These are phyloP conservation scores for Cryomyces minteri DNA, from an alignment of 495 filamentous ascomycete species.

Conservation along the genomic window DNA sequence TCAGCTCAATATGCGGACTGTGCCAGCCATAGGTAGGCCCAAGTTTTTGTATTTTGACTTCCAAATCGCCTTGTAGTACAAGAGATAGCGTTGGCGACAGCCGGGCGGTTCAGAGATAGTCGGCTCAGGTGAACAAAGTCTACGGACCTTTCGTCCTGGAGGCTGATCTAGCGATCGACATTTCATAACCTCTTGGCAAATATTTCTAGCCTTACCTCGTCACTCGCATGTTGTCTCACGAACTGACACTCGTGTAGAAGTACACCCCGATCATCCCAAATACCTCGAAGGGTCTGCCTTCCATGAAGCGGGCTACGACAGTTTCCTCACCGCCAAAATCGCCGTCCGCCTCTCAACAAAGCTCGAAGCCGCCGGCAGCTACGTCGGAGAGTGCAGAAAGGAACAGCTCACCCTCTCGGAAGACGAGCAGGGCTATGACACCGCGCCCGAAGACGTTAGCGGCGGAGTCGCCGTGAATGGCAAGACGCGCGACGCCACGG, in stretches of 20 bases:
- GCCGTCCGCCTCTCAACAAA: conserved; percentile 41
- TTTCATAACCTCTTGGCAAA: not conserved
- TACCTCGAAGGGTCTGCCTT: conserved; percentile 24
- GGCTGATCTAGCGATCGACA: not conserved
- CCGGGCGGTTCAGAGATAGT: too few relatives aligned
- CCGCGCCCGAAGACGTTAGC: conserved; percentile 3
- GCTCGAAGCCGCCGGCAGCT: conserved; percentile 21
- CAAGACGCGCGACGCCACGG: too few relatives aligned
- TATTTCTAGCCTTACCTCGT: not conserved
- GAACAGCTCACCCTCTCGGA: not conserved
- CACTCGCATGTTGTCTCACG: too few relatives aligned
- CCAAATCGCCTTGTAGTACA: not conserved
- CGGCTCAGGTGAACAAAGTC: too few relatives aligned
- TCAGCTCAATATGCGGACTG: conserved; percentile 18
- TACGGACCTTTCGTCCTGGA: too few relatives aligned
- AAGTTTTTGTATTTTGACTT: too few relatives aligned
- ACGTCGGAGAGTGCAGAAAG: conserved; percentile 1
- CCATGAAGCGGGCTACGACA: conserved; percentile 63
- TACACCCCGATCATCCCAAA: conserved; percentile 26
- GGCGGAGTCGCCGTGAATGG: not conserved
- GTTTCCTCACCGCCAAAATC: conserved; percentile 46
- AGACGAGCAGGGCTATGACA: not conserved
- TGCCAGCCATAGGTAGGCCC: conserved; percentile 28
- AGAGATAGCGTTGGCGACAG: not conserved
- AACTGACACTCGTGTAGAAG: conserved; percentile 10